A percentile compares a stretch with the other conserved stretches of the same genome.
Evolutionary conservation across 306 rosid species (phyloP).

Genomic region (Inga leiocalycina): DNA sequence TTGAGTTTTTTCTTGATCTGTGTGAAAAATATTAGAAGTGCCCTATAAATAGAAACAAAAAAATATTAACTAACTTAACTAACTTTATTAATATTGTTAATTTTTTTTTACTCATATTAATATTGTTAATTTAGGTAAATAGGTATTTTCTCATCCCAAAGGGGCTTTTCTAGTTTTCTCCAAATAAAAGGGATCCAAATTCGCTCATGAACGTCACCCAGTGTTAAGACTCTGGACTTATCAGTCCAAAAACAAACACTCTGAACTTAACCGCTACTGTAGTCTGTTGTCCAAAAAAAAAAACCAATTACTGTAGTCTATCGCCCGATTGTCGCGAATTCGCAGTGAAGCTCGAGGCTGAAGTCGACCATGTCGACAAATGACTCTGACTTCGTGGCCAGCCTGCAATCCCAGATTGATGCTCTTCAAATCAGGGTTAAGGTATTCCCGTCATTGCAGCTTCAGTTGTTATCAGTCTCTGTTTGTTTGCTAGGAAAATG

Average conservation of each 20-base stretch:
- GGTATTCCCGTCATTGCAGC: background rate
- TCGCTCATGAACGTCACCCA: background rate
- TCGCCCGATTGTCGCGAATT: background rate
- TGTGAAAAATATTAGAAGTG: no score
- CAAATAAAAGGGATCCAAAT: background rate
- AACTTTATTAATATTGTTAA: no score
- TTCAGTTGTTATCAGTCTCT: background rate
- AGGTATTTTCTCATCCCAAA: no score
- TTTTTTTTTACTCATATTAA: no score
- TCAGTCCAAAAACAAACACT: no score
- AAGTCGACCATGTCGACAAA: constrained; percentile 48
- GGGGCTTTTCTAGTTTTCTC: no score
- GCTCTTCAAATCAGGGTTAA: background rate
- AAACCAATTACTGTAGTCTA: background rate
- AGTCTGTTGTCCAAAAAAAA: no score
- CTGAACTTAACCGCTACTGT: no score
- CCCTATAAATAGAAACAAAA: no score
- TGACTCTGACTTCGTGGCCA: constrained; percentile 26
- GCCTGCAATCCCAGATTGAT: background rate
- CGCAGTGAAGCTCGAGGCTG: background rate
- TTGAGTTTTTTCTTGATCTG: no score
- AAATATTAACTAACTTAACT: no score
- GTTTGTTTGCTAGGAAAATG: constrained; percentile 5
- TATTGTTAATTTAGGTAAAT: no score
- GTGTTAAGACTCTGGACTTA: background rate